Evolutionary conservation across 2,329 filamentous ascomycete species (phyloP).

Genomic region (Arthrinium phaeospermum): DNA sequence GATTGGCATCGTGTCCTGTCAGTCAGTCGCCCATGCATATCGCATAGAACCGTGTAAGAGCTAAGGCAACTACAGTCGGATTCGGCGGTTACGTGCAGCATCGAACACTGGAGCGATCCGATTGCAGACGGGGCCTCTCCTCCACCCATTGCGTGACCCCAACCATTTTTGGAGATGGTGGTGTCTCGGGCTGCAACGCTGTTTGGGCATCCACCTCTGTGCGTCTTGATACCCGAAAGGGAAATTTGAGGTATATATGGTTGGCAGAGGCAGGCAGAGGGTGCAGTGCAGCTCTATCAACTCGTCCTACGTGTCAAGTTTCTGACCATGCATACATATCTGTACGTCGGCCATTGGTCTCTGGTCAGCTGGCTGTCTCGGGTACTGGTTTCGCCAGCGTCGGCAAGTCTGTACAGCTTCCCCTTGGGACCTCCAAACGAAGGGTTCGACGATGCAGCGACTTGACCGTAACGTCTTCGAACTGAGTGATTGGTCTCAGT

Average conservation of each 20-base stretch:
- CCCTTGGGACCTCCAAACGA: background rate
- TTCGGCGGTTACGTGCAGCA: background rate
- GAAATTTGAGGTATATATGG: background rate
- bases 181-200: background rate
- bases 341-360: background rate
- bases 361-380: slow-evolving; percentile 7
- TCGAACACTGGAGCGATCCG: background rate
- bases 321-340: slow-evolving; percentile 13
- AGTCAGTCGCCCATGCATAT: background rate
- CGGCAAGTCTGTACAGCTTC: background rate
- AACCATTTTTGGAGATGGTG: background rate
- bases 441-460: background rate
- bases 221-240: background rate
- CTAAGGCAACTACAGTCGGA: background rate
- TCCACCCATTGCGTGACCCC: background rate
- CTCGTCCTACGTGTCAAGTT: slow-evolving; percentile 2
- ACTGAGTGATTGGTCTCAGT: background rate
- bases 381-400: background rate
- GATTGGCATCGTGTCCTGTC: background rate
- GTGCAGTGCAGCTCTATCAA: background rate
- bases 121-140: background rate
- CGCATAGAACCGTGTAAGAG: background rate
- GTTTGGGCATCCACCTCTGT: background rate
- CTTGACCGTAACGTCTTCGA: background rate
- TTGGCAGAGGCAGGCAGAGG: background rate